Conservation (phyloP, 2,329 filamentous ascomycete genomes). For the Colletotrichum gigasporum region DNA sequence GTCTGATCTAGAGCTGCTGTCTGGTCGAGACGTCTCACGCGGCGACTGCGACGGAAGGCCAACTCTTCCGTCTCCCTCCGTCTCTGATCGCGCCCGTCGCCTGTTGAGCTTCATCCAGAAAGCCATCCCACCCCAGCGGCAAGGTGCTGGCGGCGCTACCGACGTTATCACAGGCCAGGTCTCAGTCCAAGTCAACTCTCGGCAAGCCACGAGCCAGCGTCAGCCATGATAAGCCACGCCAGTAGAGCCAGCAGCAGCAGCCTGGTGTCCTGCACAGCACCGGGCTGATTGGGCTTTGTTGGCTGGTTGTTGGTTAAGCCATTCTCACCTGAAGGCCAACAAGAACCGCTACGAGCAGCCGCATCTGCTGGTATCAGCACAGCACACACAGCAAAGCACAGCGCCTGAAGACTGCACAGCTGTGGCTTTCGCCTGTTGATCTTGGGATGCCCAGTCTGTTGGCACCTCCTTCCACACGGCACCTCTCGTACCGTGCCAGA, state of each 20-base stretch:
- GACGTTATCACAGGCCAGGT: not conserved
- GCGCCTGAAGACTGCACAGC: not conserved
- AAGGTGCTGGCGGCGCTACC: not conserved
- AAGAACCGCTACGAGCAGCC: not conserved
- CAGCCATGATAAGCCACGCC: not conserved
- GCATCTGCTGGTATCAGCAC: not conserved
- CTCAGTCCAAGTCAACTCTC: not conserved
- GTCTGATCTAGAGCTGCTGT: slow-evolving; percentile 9
- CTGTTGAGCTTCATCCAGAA: no score
- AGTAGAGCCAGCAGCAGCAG: no score
- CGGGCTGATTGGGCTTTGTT: not conserved
- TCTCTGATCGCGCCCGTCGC: not conserved
- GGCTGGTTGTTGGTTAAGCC: not conserved
- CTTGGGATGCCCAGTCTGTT: not conserved
- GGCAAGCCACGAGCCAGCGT: not conserved
- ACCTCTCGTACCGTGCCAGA: not conserved
- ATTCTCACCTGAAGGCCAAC: not conserved
- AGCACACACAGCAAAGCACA: not conserved
- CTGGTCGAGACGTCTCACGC: slow-evolving; percentile 27
- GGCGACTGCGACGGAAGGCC: not conserved
- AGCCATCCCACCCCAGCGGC: not conserved
- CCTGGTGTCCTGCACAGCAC: no score
- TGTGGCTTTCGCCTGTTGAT: not conserved
- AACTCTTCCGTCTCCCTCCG: not conserved
- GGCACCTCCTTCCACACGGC: not conserved